Percentiles rank a stretch among this genome's conserved stretches.
phyloP scores from a whole-genome alignment of 352 stramenopile genomes.

The Saprolegnia parasitica region DNA sequence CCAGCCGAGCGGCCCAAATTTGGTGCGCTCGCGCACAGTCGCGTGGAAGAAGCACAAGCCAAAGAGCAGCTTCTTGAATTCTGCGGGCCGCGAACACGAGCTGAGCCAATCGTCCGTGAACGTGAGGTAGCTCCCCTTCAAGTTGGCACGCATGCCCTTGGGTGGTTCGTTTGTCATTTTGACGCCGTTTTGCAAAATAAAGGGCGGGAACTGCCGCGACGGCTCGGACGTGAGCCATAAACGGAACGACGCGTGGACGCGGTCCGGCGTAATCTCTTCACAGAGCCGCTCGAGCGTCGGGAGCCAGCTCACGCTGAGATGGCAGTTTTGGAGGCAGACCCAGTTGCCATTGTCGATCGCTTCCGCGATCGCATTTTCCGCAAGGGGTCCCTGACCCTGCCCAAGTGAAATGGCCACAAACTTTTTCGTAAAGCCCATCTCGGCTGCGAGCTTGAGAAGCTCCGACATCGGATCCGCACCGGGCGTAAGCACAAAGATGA shows the following conservation, averaged over 20 bases:
- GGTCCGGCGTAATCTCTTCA: conserved; percentile 90
- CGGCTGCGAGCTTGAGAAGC: conserved; percentile 87
- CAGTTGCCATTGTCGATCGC: conserved; percentile 91
- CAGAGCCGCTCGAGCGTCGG: conserved; percentile 92
- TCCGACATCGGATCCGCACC: conserved; percentile 94
- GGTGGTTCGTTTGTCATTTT: conserved; percentile 97
- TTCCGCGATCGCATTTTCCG: conserved; percentile 89
- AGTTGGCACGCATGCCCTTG: conserved; percentile 91
- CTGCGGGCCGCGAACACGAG: conserved; percentile 50
- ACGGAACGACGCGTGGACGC: conserved; percentile 88
- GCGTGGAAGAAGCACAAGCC: conserved; percentile 92
- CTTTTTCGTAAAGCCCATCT: conserved; percentile 90
- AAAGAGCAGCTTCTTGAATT: conserved; percentile 83
- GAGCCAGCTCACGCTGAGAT: conserved; percentile 93
- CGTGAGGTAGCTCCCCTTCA: conserved; percentile 88
- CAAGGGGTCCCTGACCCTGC: conserved; percentile 90
- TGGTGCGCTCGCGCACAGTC: conserved; percentile 76
- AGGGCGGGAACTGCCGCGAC: conserved; percentile 90
- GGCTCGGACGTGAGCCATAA: conserved; percentile 94
- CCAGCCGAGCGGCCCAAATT: conserved; percentile 81
- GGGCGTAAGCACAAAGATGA: conserved; percentile 94
- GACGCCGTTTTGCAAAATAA: conserved; percentile 89
- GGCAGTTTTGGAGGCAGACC: conserved; percentile 95
- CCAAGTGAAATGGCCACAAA: conserved; percentile 91
- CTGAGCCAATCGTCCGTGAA: conserved; percentile 74